A percentile compares a stretch with the other conserved stretches of the same genome.
Evolutionary conservation across 352 stramenopile genomes (phyloP).

Genomic region (Globisporangium yorkense): DNA sequence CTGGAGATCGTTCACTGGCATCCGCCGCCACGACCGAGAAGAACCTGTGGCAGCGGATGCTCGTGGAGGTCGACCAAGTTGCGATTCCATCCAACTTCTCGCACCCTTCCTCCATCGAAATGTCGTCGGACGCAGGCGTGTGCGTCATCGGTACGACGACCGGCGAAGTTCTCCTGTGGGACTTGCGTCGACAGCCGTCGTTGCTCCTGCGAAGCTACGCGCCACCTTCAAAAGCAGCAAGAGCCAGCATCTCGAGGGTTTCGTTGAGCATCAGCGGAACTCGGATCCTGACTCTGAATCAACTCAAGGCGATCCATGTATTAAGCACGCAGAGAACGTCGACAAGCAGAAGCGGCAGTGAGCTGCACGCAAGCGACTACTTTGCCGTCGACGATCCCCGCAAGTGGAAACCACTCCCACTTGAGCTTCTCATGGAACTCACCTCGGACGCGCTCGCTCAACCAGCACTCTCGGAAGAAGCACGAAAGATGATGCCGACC

Average conservation of each 20-base stretch:
- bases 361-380: conserved; percentile 25
- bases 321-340: conserved; percentile 18
- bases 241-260: conserved; percentile 23
- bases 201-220: conserved; percentile 16
- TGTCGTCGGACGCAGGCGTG: conserved; percentile 19
- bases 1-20: not conserved
- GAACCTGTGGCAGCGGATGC: conserved; percentile 31
- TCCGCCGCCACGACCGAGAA: not conserved
- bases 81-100: conserved; percentile 14
- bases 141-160: conserved; percentile 28
- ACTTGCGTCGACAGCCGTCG: conserved; percentile 17
- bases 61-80: conserved; percentile 17
- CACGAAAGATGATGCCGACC: conserved; percentile 13
- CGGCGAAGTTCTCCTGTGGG: conserved; percentile 28
- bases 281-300: conserved; percentile 19
- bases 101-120: conserved; percentile 23
- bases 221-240: conserved; percentile 19
- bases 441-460: conserved; percentile 14
- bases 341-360: not conserved
- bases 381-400: conserved; percentile 19
- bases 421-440: conserved; percentile 25
- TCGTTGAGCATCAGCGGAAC: conserved; percentile 12
- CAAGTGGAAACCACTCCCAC: conserved; percentile 29
- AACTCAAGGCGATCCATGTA: conserved; percentile 20
- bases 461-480: conserved; percentile 14